These are phyloP conservation scores for Flaveria trinervia DNA, from an alignment of 129 eudicot genomes.

Conservation along the genomic window DNA sequence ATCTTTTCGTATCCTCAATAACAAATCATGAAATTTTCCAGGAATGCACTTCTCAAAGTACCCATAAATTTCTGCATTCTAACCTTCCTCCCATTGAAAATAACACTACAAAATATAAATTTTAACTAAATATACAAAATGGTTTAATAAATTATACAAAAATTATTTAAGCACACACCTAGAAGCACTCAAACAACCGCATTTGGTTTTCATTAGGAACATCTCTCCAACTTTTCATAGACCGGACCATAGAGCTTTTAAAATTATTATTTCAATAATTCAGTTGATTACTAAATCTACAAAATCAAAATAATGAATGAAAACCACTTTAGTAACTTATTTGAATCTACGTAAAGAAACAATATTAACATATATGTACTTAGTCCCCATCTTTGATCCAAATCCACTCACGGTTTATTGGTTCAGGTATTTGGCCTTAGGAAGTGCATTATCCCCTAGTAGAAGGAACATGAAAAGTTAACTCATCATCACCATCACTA, in stretches of 20 bases:
- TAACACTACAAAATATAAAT: not conserved
- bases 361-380: not conserved
- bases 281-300: not conserved
- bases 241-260: not conserved
- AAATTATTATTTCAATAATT: not conserved
- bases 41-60: not conserved
- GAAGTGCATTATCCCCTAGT: not conserved
- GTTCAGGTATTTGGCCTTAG: not conserved
- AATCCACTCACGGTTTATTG: not conserved
- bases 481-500: constrained; percentile 1
- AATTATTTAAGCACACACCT: not conserved
- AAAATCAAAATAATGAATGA: not conserved
- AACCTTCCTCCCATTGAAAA: not conserved
- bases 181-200: not conserved
- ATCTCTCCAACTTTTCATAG: not conserved
- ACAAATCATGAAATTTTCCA: no score
- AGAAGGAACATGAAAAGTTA: not conserved
- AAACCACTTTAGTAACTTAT: not conserved
- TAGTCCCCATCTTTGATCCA: not conserved
- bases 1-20: not conserved
- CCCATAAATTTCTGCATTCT: not conserved
- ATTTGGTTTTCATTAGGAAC: not conserved
- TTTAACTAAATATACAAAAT: no score
- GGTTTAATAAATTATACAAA: not conserved
- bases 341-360: not conserved